Conservation (phyloP, 768 basidiomycete species). For the Lyophyllum decastes region DNA sequence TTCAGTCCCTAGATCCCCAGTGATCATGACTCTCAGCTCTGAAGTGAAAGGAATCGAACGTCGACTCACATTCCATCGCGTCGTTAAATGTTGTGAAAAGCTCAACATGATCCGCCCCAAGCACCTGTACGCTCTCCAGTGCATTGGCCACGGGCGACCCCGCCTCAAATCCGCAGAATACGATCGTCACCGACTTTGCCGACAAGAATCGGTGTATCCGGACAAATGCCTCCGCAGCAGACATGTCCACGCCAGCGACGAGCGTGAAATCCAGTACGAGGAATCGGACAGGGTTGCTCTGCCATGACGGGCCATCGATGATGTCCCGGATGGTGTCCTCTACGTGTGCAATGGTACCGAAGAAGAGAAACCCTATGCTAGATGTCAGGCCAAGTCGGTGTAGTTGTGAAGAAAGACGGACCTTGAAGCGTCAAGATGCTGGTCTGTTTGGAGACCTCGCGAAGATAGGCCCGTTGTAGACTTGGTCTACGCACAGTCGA, state of each 20-base stretch:
- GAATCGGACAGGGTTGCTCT: conserved; percentile 80
- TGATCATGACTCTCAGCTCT: not conserved
- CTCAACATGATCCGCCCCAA: conserved; percentile 79
- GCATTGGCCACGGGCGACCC: conserved; percentile 72
- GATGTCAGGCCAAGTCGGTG: not conserved
- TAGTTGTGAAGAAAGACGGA: conserved; percentile 13
- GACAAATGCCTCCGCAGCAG: conserved; percentile 92
- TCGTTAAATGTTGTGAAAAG: conserved; percentile 82
- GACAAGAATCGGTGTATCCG: conserved; percentile 82
- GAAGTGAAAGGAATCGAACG: not conserved
- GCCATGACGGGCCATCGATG: conserved; percentile 72
- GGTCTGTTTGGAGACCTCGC: conserved; percentile 91
- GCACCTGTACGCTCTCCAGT: conserved; percentile 74
- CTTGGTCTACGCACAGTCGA: conserved; percentile 92
- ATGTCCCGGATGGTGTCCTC: conserved; percentile 83
- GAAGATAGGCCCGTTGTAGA: conserved; percentile 85
- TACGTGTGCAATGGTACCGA: conserved; percentile 89
- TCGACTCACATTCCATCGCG: conserved; percentile 83
- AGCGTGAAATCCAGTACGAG: conserved; percentile 86
- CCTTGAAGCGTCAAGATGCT: conserved; percentile 88
- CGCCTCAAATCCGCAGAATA: conserved; percentile 80
- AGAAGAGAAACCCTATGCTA: conserved; percentile 78
- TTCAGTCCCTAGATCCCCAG: conserved; percentile 71
- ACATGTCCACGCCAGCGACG: conserved; percentile 91
- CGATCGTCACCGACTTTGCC: conserved; percentile 76